These are phyloP conservation scores for Hydnomerulius pinastri DNA, from an alignment of 768 basidiomycete genomes.

Conservation along the genomic window DNA sequence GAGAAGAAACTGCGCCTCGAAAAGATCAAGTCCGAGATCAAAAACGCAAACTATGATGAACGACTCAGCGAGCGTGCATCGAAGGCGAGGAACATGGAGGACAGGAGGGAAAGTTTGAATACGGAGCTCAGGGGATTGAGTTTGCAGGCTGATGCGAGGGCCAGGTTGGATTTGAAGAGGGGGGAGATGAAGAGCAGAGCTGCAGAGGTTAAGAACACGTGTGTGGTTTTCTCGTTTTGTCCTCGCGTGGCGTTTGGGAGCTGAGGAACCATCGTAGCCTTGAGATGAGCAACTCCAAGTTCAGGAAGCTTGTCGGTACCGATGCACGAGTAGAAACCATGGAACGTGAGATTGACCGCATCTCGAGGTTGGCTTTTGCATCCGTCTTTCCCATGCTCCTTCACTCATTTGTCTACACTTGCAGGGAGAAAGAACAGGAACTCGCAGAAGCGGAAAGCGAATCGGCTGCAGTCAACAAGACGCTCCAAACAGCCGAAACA, in stretches of 20 bases:
- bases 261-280: too few relatives aligned
- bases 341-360: conserved; percentile 68
- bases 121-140: conserved; percentile 70
- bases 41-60: conserved; percentile 63
- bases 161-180: conserved; percentile 75
- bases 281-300: conserved; percentile 58
- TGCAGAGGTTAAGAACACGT: conserved; percentile 71
- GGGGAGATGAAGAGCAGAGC: conserved; percentile 65
- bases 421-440: conserved; percentile 71
- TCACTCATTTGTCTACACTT: background rate
- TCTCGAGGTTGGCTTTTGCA: conserved; percentile 52
- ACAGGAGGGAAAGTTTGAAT: conserved; percentile 67
- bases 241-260: too few relatives aligned
- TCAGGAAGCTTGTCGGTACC: conserved; percentile 62
- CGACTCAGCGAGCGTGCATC: conserved; percentile 54
- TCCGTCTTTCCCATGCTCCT: background rate
- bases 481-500: conserved; percentile 64
- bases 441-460: conserved; percentile 38
- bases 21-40: conserved; percentile 60
- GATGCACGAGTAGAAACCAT: conserved; percentile 64
- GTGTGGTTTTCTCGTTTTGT: conserved; percentile 25
- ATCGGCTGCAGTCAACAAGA: conserved; percentile 47
- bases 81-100: conserved; percentile 64
- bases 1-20: conserved; percentile 65
- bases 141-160: conserved; percentile 77